These are phyloP conservation scores for Cercospora berteroae DNA, from an alignment of 2,329 filamentous ascomycete genomes.

Conservation along the genomic window DNA sequence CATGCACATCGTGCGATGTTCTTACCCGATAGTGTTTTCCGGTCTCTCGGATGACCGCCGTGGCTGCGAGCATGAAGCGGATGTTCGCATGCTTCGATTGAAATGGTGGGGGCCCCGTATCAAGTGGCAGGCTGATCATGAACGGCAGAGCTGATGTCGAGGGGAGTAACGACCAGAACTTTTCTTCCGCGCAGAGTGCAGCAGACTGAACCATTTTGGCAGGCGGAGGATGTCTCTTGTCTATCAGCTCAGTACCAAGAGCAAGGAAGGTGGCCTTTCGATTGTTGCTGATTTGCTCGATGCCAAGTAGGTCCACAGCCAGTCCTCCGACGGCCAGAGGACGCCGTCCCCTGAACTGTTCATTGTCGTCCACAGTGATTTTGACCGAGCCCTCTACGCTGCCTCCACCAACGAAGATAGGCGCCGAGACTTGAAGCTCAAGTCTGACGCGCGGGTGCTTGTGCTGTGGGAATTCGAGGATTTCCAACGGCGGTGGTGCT, in stretches of 20 bases:
- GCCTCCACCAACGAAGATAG: slow-evolving; percentile 56
- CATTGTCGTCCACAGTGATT: slow-evolving; percentile 49
- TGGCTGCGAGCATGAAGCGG: slow-evolving; percentile 50
- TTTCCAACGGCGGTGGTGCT: slow-evolving; percentile 46
- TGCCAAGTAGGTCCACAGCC: slow-evolving; percentile 53
- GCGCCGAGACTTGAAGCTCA: slow-evolving; percentile 50
- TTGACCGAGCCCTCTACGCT: slow-evolving; percentile 53
- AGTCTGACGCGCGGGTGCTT: slow-evolving; percentile 51
- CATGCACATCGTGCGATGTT: slow-evolving; percentile 50
- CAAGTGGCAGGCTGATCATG: slow-evolving; percentile 53
- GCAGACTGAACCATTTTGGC: slow-evolving; percentile 50
- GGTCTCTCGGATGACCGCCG: slow-evolving; percentile 49
- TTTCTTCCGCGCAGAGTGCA: slow-evolving; percentile 38
- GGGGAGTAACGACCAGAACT: slow-evolving; percentile 52
- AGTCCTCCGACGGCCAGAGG: slow-evolving; percentile 50
- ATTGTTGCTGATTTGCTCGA: slow-evolving; percentile 51
- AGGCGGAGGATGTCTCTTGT: slow-evolving; percentile 51
- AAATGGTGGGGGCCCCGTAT: slow-evolving; percentile 56
- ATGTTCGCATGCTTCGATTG: slow-evolving; percentile 53
- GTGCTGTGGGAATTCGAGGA: slow-evolving; percentile 51
- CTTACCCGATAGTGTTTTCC: slow-evolving; percentile 52
- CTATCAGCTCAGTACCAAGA: slow-evolving; percentile 53
- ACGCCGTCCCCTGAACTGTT: slow-evolving; percentile 44
- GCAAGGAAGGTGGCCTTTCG: slow-evolving; percentile 52
- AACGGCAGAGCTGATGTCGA: slow-evolving; percentile 52